Percentiles rank a stretch among this genome's conserved stretches.
These are phyloP conservation scores for Rubus parviflorus DNA, from an alignment of 306 rosid genomes.

Conservation along the genomic window DNA sequence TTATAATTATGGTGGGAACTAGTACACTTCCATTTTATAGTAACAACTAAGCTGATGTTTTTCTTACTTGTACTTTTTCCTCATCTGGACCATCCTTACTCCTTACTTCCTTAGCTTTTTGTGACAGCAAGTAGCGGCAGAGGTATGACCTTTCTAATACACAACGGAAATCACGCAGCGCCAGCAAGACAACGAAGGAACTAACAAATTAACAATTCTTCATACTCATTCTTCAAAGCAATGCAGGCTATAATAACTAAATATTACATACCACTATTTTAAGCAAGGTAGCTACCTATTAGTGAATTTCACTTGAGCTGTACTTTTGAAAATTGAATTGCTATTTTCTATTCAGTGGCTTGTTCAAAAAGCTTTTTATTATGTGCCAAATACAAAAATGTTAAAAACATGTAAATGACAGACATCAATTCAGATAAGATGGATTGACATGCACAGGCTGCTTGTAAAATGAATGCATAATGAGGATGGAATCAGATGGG, in stretches of 20 bases:
- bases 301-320: not conserved
- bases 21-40: too few relatives aligned
- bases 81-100: not conserved
- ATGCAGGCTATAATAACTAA: not conserved
- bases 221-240: not conserved
- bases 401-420: not conserved
- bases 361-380: too few relatives aligned
- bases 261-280: not conserved
- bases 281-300: not conserved
- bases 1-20: too few relatives aligned
- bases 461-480: not conserved
- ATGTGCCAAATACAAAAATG: not conserved
- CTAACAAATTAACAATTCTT: too few relatives aligned
- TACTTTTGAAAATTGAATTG: not conserved
- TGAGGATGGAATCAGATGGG: not conserved
- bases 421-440: not conserved
- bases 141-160: not conserved
- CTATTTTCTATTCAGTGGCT: not conserved
- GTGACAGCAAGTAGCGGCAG: not conserved
- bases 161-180: not conserved
- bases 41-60: too few relatives aligned
- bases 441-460: not conserved
- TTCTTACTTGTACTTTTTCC: too few relatives aligned
- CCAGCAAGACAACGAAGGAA: not conserved
- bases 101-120: not conserved